Conservation (phyloP, 805 yeast species). For the Maudiozyma bulderi region DNA sequence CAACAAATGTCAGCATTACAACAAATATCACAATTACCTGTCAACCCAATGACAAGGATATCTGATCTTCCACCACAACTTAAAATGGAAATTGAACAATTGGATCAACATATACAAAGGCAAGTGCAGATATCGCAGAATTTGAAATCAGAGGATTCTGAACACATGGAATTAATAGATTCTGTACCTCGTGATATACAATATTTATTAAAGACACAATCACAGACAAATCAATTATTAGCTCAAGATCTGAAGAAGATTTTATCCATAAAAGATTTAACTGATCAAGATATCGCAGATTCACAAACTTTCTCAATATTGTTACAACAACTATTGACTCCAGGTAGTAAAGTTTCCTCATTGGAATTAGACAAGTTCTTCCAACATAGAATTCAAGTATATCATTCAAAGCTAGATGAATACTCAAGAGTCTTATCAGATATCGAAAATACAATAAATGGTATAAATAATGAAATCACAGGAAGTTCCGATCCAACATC, state of each 20-base stretch:
- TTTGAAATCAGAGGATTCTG: slow-evolving; percentile 48
- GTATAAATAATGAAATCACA: slow-evolving; percentile 41
- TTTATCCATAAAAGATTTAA: slow-evolving; percentile 35
- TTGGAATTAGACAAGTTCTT: slow-evolving; percentile 50
- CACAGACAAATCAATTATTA: slow-evolving; percentile 56
- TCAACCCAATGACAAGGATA: slow-evolving; percentile 68
- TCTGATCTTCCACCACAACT: slow-evolving; percentile 65
- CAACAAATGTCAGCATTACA: slow-evolving; percentile 34
- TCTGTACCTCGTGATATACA: slow-evolving; percentile 67
- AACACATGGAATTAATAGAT: slow-evolving; percentile 53
- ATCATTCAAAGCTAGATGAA: slow-evolving; percentile 38
- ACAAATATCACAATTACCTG: slow-evolving; percentile 35
- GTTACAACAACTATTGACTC: slow-evolving; percentile 40
- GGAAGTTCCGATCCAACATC: slow-evolving; percentile 9
- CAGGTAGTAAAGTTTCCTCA: slow-evolving; percentile 49
- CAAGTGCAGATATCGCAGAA: slow-evolving; percentile 68
- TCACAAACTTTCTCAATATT: slow-evolving; percentile 45
- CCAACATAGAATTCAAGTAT: slow-evolving; percentile 32
- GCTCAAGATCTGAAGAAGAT: slow-evolving; percentile 39
- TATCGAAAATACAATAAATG: slow-evolving; percentile 55
- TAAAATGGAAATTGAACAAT: slow-evolving; percentile 57
- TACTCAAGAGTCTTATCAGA: slow-evolving; percentile 38
- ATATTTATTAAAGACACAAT: slow-evolving; percentile 50
- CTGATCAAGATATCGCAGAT: slow-evolving; percentile 34
- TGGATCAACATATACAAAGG: slow-evolving; percentile 62